Conservation (phyloP, 495 filamentous ascomycete genomes). For the Aspergillus sclerotiicarbonarius region DNA sequence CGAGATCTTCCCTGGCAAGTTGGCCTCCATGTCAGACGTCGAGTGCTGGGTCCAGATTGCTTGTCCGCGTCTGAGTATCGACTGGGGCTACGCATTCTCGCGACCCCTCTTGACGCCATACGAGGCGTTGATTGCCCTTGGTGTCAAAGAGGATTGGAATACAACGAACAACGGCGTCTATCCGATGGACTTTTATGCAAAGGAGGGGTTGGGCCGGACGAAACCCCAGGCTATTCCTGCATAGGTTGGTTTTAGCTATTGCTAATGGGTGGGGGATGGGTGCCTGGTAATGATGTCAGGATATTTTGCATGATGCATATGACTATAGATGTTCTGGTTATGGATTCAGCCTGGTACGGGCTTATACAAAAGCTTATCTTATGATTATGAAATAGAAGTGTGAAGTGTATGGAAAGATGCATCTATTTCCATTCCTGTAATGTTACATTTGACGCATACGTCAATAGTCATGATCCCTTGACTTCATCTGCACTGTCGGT, state of each 20-base stretch:
- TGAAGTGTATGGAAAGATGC: background rate
- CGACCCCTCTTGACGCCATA: constrained; percentile 89
- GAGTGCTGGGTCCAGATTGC: constrained; percentile 98
- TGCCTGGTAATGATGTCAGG: background rate
- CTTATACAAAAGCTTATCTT: constrained; percentile 2
- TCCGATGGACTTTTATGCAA: constrained; percentile 97
- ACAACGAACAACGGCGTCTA: constrained; percentile 69
- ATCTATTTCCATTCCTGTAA: constrained; percentile 9
- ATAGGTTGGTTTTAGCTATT: background rate
- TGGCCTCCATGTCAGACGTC: constrained; percentile 87
- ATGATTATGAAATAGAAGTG: constrained; percentile 6
- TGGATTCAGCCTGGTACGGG: background rate
- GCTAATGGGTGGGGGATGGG: background rate
- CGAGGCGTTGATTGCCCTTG: constrained; percentile 86
- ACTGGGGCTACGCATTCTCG: constrained; percentile 97
- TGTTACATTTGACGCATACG: too few species aligned
- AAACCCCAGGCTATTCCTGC: constrained; percentile 21
- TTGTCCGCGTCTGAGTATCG: constrained; percentile 90
- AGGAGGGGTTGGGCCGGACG: constrained; percentile 83
- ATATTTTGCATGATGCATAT: constrained; percentile 4
- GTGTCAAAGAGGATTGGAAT: constrained; percentile 73
- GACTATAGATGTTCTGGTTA: background rate
- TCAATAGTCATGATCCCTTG: constrained; percentile 30
- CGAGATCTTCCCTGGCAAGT: constrained; percentile 94
- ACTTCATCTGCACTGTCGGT: constrained; percentile 42